Conservation (phyloP, 192 early-diverging fungal species). For the Bifiguratus adelaidae region DNA sequence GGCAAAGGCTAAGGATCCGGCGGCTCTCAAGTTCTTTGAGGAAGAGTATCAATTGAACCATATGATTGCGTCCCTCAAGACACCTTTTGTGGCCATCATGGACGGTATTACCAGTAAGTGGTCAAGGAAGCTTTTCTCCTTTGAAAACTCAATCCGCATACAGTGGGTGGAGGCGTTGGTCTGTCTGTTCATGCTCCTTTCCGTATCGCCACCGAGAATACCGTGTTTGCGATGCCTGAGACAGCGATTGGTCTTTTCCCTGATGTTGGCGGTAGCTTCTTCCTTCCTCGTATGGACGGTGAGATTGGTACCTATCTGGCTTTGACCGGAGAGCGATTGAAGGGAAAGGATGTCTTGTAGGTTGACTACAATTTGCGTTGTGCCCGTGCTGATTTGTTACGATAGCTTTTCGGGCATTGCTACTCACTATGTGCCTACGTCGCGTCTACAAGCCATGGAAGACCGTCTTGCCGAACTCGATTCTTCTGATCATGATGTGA, state of each 20-base stretch:
- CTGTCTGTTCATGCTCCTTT: conserved; percentile 93
- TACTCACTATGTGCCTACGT: conserved; percentile 90
- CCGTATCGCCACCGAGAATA: conserved; percentile 91
- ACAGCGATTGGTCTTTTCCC: conserved; percentile 94
- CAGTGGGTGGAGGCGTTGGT: conserved; percentile 97
- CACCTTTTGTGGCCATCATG: conserved; percentile 82
- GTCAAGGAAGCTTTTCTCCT: not conserved
- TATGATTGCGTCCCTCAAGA: conserved; percentile 76
- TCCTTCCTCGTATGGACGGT: conserved; percentile 91
- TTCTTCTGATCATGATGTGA: conserved; percentile 58
- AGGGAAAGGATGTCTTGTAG: conserved; percentile 77
- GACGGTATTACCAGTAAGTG: conserved; percentile 72
- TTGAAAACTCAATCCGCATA: not conserved
- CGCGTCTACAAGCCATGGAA: conserved; percentile 69
- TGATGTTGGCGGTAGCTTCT: conserved; percentile 93
- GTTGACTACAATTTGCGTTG: conserved; percentile 3
- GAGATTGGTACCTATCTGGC: conserved; percentile 87
- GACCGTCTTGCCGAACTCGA: conserved; percentile 73
- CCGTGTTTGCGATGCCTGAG: conserved; percentile 97
- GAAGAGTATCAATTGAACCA: conserved; percentile 92
- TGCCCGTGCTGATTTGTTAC: not conserved
- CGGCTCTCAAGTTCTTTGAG: conserved; percentile 75
- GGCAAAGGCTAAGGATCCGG: conserved; percentile 32
- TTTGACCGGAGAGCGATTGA: conserved; percentile 70
- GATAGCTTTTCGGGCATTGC: conserved; percentile 80